Conservation (phyloP, 208 protist species). For the Leptomonas pyrrhocoris region DNA sequence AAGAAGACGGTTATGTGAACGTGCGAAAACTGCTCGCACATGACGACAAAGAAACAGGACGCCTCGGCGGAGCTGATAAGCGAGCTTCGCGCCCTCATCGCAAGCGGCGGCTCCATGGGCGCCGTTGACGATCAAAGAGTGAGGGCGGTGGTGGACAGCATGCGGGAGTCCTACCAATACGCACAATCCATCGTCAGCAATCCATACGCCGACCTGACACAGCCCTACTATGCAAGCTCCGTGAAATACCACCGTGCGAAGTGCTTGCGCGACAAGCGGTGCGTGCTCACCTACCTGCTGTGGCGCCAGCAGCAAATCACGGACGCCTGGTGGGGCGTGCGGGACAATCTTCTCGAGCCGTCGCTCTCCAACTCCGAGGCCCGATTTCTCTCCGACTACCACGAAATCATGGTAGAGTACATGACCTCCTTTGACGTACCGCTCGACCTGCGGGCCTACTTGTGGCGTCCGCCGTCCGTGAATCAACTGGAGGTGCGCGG, state of each 20-base stretch:
- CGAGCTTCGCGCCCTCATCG: constrained; percentile 80
- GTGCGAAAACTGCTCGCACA: not conserved
- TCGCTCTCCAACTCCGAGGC: constrained; percentile 57
- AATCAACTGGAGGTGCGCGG: constrained; percentile 84
- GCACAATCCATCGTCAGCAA: constrained; percentile 62
- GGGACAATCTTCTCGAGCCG: constrained; percentile 64
- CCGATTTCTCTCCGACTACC: constrained; percentile 78
- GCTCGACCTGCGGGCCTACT: constrained; percentile 79
- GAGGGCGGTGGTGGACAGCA: constrained; percentile 59
- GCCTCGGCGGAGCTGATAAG: constrained; percentile 77
- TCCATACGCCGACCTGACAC: constrained; percentile 67
- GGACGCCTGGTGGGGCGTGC: constrained; percentile 76
- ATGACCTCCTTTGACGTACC: constrained; percentile 88
- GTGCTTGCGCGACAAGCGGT: constrained; percentile 83
- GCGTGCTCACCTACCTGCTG: constrained; percentile 72
- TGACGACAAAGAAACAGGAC: constrained; percentile 44
- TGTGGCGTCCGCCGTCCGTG: constrained; percentile 76
- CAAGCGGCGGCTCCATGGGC: constrained; percentile 60
- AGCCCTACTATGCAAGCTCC: constrained; percentile 82
- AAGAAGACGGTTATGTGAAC: not conserved
- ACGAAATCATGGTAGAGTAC: constrained; percentile 85
- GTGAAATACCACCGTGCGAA: constrained; percentile 75
- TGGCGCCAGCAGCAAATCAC: constrained; percentile 74
- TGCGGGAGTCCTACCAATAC: constrained; percentile 61
- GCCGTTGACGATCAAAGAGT: constrained; percentile 75